A percentile compares a stretch with the other conserved stretches of the same genome.
phyloP scores from a whole-genome alignment of 2,329 filamentous ascomycete species.

The Fusarium sp. region DNA sequence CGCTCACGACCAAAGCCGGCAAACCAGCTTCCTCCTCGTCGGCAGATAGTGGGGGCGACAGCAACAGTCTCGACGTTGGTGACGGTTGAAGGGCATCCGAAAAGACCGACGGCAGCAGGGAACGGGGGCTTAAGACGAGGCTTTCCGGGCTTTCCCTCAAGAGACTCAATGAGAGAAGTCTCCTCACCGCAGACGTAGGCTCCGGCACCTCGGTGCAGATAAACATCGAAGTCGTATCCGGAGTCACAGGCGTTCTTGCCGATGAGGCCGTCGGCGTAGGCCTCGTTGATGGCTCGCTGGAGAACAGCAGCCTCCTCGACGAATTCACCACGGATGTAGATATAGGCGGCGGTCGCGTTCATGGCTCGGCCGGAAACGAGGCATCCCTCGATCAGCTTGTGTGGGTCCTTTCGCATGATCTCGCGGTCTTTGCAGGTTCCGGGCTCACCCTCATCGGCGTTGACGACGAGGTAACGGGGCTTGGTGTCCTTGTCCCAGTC shows the following conservation, averaged over 20 bases:
- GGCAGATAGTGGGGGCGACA: constrained; percentile 94
- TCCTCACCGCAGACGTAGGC: constrained; percentile 99
- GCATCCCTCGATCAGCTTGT: constrained; percentile 98
- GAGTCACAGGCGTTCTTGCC: constrained; percentile 98
- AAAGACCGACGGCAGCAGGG: constrained; percentile 96
- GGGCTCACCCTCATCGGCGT: constrained; percentile 98
- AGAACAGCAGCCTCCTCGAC: constrained; percentile 95
- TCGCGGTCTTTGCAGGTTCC: constrained; percentile 99
- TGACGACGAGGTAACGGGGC: constrained; percentile 96
- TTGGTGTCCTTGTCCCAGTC: constrained; percentile 98
- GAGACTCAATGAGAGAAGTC: constrained; percentile 96
- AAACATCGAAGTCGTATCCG: constrained; percentile 98
- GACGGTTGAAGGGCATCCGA: constrained; percentile 97
- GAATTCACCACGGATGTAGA: constrained; percentile 99
- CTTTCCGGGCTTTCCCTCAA: constrained; percentile 99
- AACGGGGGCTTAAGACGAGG: constrained; percentile 98
- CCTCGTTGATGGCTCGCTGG: constrained; percentile 96
- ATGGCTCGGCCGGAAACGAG: constrained; percentile 96
- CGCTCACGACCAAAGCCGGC: constrained; percentile 93
- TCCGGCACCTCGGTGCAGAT: constrained; percentile 94
- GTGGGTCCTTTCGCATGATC: constrained; percentile 99
- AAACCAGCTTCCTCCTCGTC: constrained; percentile 94
- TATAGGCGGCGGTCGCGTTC: constrained; percentile 99
- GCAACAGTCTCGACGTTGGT: constrained; percentile 98
- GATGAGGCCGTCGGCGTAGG: constrained; percentile 93